Percentiles rank a stretch among this genome's conserved stretches.
Evolutionary conservation across 352 stramenopile genomes (phyloP).

Genomic region (Pythium dissimile): DNA sequence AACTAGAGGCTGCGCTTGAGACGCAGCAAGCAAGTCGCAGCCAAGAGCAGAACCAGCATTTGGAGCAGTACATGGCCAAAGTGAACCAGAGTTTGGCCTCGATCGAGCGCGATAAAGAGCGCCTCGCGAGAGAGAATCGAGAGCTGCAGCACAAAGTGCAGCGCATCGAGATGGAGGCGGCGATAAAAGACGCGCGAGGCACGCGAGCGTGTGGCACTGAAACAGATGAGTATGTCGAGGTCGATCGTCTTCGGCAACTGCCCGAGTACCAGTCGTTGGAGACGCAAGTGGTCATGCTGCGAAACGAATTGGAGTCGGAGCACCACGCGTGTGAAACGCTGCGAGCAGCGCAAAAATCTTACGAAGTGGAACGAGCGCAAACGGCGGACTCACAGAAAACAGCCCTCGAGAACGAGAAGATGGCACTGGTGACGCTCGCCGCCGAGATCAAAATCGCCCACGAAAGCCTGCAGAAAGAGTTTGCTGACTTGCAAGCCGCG

Average conservation of each 20-base stretch:
- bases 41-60: slow-evolving; percentile 6
- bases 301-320: slow-evolving; percentile 7
- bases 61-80: slow-evolving; percentile 18
- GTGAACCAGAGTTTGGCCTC: slow-evolving; percentile 11
- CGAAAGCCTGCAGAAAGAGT: slow-evolving; percentile 29
- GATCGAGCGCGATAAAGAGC: slow-evolving; percentile 17
- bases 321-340: not conserved
- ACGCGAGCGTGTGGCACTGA: slow-evolving; percentile 13
- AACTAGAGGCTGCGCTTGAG: slow-evolving; percentile 1
- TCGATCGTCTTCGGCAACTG: not conserved
- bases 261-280: slow-evolving; percentile 7
- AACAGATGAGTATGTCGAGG: slow-evolving; percentile 4
- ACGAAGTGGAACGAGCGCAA: not conserved
- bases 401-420: not conserved
- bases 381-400: not conserved
- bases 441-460: slow-evolving; percentile 3
- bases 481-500: slow-evolving; percentile 29
- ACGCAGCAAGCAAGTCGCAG: slow-evolving; percentile 2
- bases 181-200: not conserved
- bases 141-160: slow-evolving; percentile 3
- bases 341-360: not conserved
- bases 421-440: not conserved
- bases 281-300: slow-evolving; percentile 1
- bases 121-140: slow-evolving; percentile 7
- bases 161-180: not conserved